Base-by-base conservation (phyloP, 2,329 filamentous ascomycete genomes). In the Pseudocercospora fuligena region DNA sequence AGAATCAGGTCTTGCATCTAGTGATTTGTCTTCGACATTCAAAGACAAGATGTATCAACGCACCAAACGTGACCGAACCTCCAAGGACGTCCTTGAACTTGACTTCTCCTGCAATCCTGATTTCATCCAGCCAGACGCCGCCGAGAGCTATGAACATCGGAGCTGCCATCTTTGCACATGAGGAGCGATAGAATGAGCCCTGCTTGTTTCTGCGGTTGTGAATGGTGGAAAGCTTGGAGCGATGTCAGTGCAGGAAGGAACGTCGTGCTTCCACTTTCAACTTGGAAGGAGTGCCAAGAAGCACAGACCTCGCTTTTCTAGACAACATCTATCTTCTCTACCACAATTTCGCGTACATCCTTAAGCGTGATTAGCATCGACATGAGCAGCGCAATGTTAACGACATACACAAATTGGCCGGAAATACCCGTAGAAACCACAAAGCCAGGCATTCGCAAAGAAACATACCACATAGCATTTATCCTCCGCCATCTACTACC, bases 61-160 rank as follows among this genome's bases (percentile, higher is more conserved):
- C 64, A 68, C 66, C 66, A 56, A 69, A 74, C 8, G 71, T 68
- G 12, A 74, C 68, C 6, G 70, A 72, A n/a, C 74, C 73, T 21
- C 73, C 73, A 2, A 72, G 61, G 5, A 74, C 64, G 56, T 73
- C 67, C 11, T 58, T 21, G 23, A 67, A 57, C 11, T 66, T 56
- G 7, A 60, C 57, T 25, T 69, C 19, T 51, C 65, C 70, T 5
- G 56, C 64, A 9, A 61, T 66, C 23, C 68, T 66, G 9, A 76
- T 75, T 51, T 74, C 73, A 57, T 76, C 74, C 0, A 76, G 70
- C 74, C 74, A 76, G 14, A 75, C 70, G n/a, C 74, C 74, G 14
- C 71, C 71, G 21, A 71, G 63, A 1, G 71, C 60, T 19, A 72
- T 51, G 21, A 73, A 71, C 1, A 4, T 12, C 1, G 11, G 51